A percentile compares a stretch with the other conserved stretches of the same genome.
These are phyloP conservation scores for Xylaria sp. DNA, from an alignment of 2,329 filamentous ascomycete species.

Conservation along the genomic window DNA sequence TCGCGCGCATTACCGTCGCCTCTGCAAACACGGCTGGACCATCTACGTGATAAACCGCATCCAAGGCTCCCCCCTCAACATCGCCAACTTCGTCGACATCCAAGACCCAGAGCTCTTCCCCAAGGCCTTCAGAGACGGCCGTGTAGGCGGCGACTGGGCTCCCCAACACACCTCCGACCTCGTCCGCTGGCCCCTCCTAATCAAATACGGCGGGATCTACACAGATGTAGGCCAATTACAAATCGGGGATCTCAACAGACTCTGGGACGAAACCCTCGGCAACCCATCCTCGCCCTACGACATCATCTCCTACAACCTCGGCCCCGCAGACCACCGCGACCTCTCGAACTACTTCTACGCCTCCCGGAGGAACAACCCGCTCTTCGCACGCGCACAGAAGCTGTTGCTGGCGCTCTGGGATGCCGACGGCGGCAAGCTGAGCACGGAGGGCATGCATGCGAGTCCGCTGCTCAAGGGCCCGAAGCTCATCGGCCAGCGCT, in stretches of 20 bases:
- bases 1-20: conserved; percentile 49
- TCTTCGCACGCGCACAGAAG: conserved; percentile 43
- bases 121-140: conserved; percentile 44
- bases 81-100: conserved; percentile 45
- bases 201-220: conserved; percentile 53
- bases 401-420: conserved; percentile 50
- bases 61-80: conserved; percentile 41
- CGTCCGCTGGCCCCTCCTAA: conserved; percentile 51
- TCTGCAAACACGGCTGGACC: conserved; percentile 46
- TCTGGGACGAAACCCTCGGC: conserved; percentile 47
- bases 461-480: conserved; percentile 43
- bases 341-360: conserved; percentile 49
- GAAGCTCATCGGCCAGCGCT: conserved; percentile 35
- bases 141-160: conserved; percentile 44
- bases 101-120: conserved; percentile 42
- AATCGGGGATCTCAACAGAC: conserved; percentile 50
- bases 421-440: conserved; percentile 37
- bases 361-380: conserved; percentile 35
- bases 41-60: conserved; percentile 47
- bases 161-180: conserved; percentile 54
- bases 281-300: conserved; percentile 43
- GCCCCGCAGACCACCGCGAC: conserved; percentile 31
- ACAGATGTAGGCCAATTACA: conserved; percentile 52
- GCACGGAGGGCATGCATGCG: conserved; percentile 46
- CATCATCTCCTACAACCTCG: conserved; percentile 43